Percentiles rank a stretch among this genome's conserved stretches.
Conservation (phyloP, 1,139 yeast species). For the Taphrina communis region DNA sequence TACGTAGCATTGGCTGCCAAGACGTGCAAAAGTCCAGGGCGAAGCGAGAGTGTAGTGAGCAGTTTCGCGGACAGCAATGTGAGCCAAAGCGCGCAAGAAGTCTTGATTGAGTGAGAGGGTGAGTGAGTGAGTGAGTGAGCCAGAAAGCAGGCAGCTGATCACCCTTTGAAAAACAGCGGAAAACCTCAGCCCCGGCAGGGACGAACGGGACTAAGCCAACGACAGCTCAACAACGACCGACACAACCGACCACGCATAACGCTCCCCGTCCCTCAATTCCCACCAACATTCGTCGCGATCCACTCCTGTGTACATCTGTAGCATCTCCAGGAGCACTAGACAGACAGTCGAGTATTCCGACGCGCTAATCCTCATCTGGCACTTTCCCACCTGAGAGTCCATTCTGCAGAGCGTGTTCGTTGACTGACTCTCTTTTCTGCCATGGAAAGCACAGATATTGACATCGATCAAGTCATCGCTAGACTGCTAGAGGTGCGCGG, state of each 20-base stretch:
- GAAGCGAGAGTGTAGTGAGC: no score
- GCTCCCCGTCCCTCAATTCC: constrained; percentile 8
- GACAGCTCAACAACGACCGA: constrained; percentile 26
- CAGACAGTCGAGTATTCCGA: constrained; percentile 4
- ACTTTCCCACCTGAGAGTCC: constrained; percentile 17
- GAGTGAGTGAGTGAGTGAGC: neutral
- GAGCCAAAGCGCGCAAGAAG: neutral
- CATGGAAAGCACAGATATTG: constrained; percentile 64
- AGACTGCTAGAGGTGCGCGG: constrained; percentile 97
- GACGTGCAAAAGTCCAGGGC: no score
- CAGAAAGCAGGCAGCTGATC: constrained; percentile 22
- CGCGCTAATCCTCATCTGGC: constrained; percentile 17
- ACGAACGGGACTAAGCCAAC: constrained; percentile 21
- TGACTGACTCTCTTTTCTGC: constrained; percentile 12
- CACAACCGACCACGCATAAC: constrained; percentile 15
- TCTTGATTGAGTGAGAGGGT: no score
- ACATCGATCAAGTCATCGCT: constrained; percentile 95
- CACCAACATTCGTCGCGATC: constrained; percentile 6
- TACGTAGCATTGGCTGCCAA: no score
- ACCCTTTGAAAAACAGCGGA: constrained; percentile 31
- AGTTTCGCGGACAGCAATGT: neutral
- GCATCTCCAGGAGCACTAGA: constrained; percentile 6
- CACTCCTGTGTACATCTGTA: neutral
- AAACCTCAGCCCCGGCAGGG: constrained; percentile 27
- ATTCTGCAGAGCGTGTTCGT: constrained; percentile 1